Percentiles rank a stretch among this genome's conserved stretches.
phyloP scores from a whole-genome alignment of 2,329 filamentous ascomycete species.

The Stachybotrys chartarum region DNA sequence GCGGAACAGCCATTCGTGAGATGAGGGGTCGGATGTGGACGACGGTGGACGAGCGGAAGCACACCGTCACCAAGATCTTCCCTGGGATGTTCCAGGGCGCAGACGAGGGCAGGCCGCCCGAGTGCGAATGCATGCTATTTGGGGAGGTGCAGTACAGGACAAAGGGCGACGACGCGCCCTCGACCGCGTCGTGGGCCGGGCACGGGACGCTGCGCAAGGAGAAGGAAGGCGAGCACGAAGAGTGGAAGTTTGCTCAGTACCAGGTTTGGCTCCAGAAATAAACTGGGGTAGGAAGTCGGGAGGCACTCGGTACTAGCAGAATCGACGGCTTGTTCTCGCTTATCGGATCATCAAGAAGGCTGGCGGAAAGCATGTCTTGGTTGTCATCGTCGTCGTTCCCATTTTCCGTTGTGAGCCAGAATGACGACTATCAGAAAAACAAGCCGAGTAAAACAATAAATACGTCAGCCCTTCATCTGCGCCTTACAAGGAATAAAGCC shows the following conservation, averaged over 20 bases:
- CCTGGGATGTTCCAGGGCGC: constrained; percentile 24
- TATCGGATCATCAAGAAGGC: too few species aligned
- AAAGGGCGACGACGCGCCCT: constrained; percentile 15
- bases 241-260: constrained; percentile 26
- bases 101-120: constrained; percentile 1
- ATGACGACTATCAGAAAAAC: too few species aligned
- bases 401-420: too few species aligned
- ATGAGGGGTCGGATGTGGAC: constrained; percentile 38
- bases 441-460: too few species aligned
- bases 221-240: constrained; percentile 12
- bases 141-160: constrained; percentile 19
- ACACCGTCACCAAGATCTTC: constrained; percentile 34
- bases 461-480: too few species aligned
- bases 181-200: constrained; percentile 21
- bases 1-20: constrained; percentile 28
- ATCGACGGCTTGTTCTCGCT: too few species aligned
- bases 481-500: too few species aligned
- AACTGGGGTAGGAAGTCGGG: too few species aligned
- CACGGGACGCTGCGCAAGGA: constrained; percentile 20
- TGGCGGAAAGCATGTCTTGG: too few species aligned
- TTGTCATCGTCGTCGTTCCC: too few species aligned
- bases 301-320: too few species aligned
- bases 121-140: constrained; percentile 26
- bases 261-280: constrained; percentile 22
- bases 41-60: constrained; percentile 28